Evolutionary conservation across 139 green algal genomes (phyloP), one percentile per base, ranked within the genome.

Genomic region (Astrephomene gubernaculifera): DNA sequence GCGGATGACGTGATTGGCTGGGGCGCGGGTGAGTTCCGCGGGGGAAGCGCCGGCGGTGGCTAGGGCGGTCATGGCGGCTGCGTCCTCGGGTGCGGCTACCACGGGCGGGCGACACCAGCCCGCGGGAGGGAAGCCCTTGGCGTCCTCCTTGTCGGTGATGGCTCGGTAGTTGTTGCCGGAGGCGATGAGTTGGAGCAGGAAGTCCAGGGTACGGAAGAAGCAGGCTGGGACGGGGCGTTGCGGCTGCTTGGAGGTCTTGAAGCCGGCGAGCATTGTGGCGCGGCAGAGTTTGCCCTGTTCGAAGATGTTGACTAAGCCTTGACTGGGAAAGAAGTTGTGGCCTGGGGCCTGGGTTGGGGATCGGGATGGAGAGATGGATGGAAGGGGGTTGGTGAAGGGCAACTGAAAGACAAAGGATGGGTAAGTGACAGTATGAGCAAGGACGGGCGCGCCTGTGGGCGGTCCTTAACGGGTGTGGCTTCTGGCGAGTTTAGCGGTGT

Each of bases 121-220:
- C 39, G 79, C 79, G 25, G 79, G 79, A 19, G 79, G 79, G 25
- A 76, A 65, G 25, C 79, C 79, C 45, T 85, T 75, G 22, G 79
- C 43, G 22, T 60, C 76, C 38, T 83, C 76, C 60, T 83, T 83
- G 60, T 83, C 76, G 22, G 7, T 83, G 36, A 83, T 72, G 17
- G 76, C 29, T 6, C 76, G 39, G 76, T 83, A 83, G 6, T 4
- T 45, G 76, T 72, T 63, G 29, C 76, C 76, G 17, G 76, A 41
- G 0, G 60, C 60, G 10, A 83, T 9, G 54, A 31, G 69, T n/a
- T 81, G 57, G 0, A 83, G 57, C 39, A 83, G 60, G 31, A 68
- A 85, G 44, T 85, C 79, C 2, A 85, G 65, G 10, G 79, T 85
- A 9, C 79, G 79, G 61, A 85, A 85, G 64, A 85, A 85, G 79